These are phyloP conservation scores for Falciphora oryzae DNA, from an alignment of 2,329 filamentous ascomycete genomes.

Conservation along the genomic window DNA sequence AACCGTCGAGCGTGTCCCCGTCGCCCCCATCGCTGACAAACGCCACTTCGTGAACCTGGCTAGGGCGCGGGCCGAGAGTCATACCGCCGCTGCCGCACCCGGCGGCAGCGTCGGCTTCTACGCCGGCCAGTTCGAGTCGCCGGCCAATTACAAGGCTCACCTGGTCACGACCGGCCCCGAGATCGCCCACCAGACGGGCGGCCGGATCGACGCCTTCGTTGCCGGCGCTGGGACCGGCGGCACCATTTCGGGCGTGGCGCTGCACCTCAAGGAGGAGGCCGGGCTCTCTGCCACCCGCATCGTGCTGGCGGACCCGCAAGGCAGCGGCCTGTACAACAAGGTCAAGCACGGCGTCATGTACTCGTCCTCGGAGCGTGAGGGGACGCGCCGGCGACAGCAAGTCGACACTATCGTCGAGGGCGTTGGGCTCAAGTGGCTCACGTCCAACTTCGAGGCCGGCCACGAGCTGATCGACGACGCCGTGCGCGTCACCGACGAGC, in stretches of 20 bases:
- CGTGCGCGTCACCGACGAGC: constrained; percentile 77
- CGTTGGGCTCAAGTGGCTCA: constrained; percentile 92
- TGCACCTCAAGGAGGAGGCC: constrained; percentile 68
- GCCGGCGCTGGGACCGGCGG: constrained; percentile 92
- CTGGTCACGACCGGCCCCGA: constrained; percentile 80
- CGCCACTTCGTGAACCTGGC: constrained; percentile 94
- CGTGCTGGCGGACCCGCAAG: constrained; percentile 88
- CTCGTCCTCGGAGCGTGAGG: constrained; percentile 79
- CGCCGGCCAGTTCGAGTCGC: constrained; percentile 91
- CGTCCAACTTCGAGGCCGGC: constrained; percentile 84
- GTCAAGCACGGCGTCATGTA: constrained; percentile 96
- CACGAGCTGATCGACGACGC: constrained; percentile 85
- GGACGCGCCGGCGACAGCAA: constrained; percentile 80
- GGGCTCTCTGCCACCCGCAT: constrained; percentile 56
- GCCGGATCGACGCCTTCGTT: constrained; percentile 76
- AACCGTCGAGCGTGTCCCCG: constrained; percentile 82
- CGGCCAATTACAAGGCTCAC: constrained; percentile 85
- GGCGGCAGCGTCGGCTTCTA: constrained; percentile 78
- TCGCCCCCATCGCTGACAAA: constrained; percentile 89
- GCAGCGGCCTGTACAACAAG: constrained; percentile 88
- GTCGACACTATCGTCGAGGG: constrained; percentile 96
- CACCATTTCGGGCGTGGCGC: constrained; percentile 81
- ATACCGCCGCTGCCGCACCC: constrained; percentile 48
- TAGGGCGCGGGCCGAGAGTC: constrained; percentile 66
- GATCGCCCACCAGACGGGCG: constrained; percentile 72